These are phyloP conservation scores for Apostasia ramifera DNA, from an alignment of 106 monocot genomes.

Conservation along the genomic window DNA sequence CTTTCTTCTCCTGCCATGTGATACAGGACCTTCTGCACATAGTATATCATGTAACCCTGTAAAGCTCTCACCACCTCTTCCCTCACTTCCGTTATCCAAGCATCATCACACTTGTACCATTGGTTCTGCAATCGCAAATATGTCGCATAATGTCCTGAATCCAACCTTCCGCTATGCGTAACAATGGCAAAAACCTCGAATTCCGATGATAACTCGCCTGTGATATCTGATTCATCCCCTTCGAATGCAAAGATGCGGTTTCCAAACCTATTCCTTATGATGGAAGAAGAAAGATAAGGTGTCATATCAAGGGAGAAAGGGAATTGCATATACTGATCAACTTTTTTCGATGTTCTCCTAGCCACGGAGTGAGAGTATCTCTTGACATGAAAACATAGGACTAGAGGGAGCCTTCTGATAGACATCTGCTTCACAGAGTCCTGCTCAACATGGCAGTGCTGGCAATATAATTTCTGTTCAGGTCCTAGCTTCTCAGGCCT, in stretches of 20 bases:
- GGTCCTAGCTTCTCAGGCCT: conserved; percentile 56
- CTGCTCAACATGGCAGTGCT: conserved; percentile 38
- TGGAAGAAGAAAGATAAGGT: conserved; percentile 55
- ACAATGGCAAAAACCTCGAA: conserved; percentile 70
- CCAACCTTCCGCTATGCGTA: conserved; percentile 45
- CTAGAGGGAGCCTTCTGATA: conserved; percentile 42
- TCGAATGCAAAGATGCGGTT: conserved; percentile 52
- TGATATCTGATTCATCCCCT: conserved; percentile 31
- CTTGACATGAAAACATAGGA: conserved; percentile 65
- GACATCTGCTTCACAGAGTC: conserved; percentile 70
- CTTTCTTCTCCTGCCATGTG: conserved; percentile 10
- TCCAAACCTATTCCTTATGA: conserved; percentile 39
- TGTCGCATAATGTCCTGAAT: conserved; percentile 59
- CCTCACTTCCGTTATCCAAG: conserved; percentile 52
- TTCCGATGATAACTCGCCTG: conserved; percentile 32
- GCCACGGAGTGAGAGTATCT: conserved; percentile 41
- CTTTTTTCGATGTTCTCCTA: conserved; percentile 30
- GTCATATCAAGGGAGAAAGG: conserved; percentile 61
- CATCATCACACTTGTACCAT: conserved; percentile 75
- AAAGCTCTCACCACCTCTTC: conserved; percentile 39
- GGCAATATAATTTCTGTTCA: conserved; percentile 53
- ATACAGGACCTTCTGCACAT: conserved; percentile 41
- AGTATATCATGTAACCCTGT: conserved; percentile 59
- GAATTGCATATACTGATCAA: conserved; percentile 48
- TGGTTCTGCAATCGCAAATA: conserved; percentile 35